Evolutionary conservation across 805 yeast species (phyloP), one percentile per base, ranked within the genome.

Genomic region (Yarrowia sp.): DNA sequence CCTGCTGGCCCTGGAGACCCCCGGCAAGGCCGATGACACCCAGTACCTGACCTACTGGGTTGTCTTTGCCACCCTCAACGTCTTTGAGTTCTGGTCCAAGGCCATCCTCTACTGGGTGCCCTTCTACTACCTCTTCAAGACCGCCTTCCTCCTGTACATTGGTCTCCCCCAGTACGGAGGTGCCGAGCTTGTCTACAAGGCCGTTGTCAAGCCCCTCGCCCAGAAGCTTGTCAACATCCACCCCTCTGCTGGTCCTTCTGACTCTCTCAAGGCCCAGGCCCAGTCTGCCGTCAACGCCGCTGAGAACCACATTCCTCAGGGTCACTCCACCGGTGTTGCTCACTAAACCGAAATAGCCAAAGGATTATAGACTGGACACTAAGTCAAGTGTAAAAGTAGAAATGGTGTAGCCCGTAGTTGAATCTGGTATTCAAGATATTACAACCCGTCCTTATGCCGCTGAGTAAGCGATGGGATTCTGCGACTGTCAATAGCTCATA

Each of bases 21-120:
- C 86, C 10, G 76, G 85, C 16, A 80, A 87, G 50, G 80, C 81
- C 52, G 98, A 94, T 78, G 99, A 95, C 80, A 87, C 95, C 58
- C 89, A 89, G 78, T 86, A 91, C 77, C 85, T 95, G 61, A 91
- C 98, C 14, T 95, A 95, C 84, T 95, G 99, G 99, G 97, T 95
- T 70, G 97, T 95, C n/a, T 95, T 91, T 77, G 97, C 97, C 15
- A 87, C 88, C 74, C 86, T 95, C 82, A 91, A 88, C 79, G 93
- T 95, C 67, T 78, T 92, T 75, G 99, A 95, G 82, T 95, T 92
- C 85, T 95, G 98, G 98, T 88, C 97, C 68, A 86, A 87, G 76
- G 89, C 97, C 45, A 89, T 95, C 75, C 84, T 94, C 70, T 92
- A 92, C 85, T 91, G 97, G 97, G 81, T 95, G 73, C 99, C 99